Base-by-base conservation (phyloP, 1,284 basidiomycete genomes). In the Trichosporon inkin region DNA sequence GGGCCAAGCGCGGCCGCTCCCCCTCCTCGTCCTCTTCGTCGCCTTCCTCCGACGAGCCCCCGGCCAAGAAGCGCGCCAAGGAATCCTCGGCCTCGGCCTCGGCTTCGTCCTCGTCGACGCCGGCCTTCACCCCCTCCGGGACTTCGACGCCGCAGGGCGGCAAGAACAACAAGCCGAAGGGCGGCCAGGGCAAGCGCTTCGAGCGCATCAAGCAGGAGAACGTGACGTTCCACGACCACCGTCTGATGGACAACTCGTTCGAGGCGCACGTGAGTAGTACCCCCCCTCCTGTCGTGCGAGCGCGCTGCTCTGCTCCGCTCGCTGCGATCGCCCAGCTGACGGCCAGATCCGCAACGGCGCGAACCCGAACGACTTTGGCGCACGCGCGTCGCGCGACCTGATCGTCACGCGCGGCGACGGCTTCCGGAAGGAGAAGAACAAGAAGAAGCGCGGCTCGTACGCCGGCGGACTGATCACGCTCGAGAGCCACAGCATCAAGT, bases 361-460 rank as follows among this genome's bases (percentile, higher is more conserved):
- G 6, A 73, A 82, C 3, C 67, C 68, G 19, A 87, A 86, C 66
- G 95, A 97, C 74, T 99, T 96, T 72, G 95, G 95, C 34, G 88
- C 87, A 17, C 84, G 83, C 58, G 95, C 95, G 0, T 86, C 86
- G 62, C 82, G 84, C 52, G 95, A 98, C 78, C 81, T 99, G 62
- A 89, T 96, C 67, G 89, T 94, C 20, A 98, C 95, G 2, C 85
- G 92, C 6, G 95, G 95, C 11, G 89, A 89, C 53, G 90, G 91
- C 8, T 99, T 99, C 82, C 85, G 92, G 57, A 99, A 98, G 79
- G 95, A 97, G 82, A 98, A 99, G 81, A 98, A 97, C 81, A 99
- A 99, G 85, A 98, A 98, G 82, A 98, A 99, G 81, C 83, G 89
- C 68, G 95, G 93, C 64, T 90, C 88, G 65, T 95, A 96, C 78